Evolutionary conservation across 805 yeast species (phyloP), one percentile per base, ranked within the genome.

Genomic region (Candida insectorum): DNA sequence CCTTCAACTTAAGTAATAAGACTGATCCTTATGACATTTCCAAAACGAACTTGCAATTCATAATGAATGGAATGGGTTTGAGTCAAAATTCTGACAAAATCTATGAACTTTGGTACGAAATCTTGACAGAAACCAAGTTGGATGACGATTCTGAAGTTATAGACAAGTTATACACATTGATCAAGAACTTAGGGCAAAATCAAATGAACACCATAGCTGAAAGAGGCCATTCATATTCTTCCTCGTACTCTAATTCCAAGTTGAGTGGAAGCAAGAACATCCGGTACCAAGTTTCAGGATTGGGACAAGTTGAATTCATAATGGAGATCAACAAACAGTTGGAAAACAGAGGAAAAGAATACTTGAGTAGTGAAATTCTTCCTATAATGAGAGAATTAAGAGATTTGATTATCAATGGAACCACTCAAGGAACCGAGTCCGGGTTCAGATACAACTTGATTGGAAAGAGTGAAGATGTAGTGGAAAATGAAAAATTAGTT

Each of bases 141-240:
- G 61, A 68, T 24, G 76, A 79, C 39, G 40, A 49, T 6, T 54
- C 55, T 23, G 53, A 46, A 3, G 51, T 41, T 2, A 62, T 77
- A 30, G 81, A 79, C 33, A 91, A 88, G 51, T 65, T 93, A 38
- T 68, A 76, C 37, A 77, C 84, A 1, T 65, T 93, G 49, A 76
- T 93, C 26, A 83, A 83, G 49, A 74, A 81, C 25, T 56, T 82
- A 48, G 82, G 85, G 0, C 79, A 88, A 21, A 89, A 86, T 47
- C 85, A 85, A 49, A 65, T 86, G 37, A 80, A 89, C 48, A 67
- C 74, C 5, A 77, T 93, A 32, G 89, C 96, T 7, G 93, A 89
- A 37, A 68, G 83, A 36, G 98, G 98, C 0, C 97, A 93, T 52
- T 64, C 81, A 2, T 89, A 74, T 58, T 96, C 97, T 2, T 72